phyloP scores from a whole-genome alignment of 768 basidiomycete genomes.

The Phlegmacium glaucopus region DNA sequence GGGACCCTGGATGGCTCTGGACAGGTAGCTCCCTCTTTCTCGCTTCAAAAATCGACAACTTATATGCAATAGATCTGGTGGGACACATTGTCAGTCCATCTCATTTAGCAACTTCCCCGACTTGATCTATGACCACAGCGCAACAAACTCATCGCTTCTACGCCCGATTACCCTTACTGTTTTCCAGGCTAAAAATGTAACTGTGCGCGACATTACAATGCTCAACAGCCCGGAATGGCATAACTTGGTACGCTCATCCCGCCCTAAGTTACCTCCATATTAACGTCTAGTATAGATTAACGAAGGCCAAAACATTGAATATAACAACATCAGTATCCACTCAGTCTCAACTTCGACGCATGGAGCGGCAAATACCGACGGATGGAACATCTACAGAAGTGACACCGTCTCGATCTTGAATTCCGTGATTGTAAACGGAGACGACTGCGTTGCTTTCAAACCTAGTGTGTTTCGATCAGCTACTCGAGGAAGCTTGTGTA shows the following conservation, averaged over 20 bases:
- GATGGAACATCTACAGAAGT: constrained; percentile 62
- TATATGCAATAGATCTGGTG: constrained; percentile 46
- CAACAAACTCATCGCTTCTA: constrained; percentile 40
- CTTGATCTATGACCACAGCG: constrained; percentile 22
- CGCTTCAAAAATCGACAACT: neutral
- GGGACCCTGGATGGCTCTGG: constrained; percentile 66
- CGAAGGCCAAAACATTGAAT: constrained; percentile 43
- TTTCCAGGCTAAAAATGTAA: constrained; percentile 46
- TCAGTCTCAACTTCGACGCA: constrained; percentile 43
- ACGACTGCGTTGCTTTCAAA: constrained; percentile 61
- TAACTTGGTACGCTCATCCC: constrained; percentile 38
- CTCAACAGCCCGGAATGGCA: constrained; percentile 51
- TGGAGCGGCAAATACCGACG: constrained; percentile 50
- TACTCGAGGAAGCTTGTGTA: neutral
- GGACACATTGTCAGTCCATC: constrained; percentile 40
- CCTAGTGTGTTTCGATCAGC: constrained; percentile 31
- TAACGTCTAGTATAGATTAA: constrained; percentile 32
- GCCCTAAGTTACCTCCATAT: neutral
- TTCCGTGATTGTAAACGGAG: constrained; percentile 50
- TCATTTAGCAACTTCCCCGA: neutral
- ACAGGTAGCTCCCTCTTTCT: constrained; percentile 33
- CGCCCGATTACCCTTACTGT: constrained; percentile 57
- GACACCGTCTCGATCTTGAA: constrained; percentile 45
- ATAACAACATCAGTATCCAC: constrained; percentile 43
- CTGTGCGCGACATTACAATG: constrained; percentile 45